phyloP scores from a whole-genome alignment of 2,329 filamentous ascomycete genomes.

The Colletotrichum truncatum region DNA sequence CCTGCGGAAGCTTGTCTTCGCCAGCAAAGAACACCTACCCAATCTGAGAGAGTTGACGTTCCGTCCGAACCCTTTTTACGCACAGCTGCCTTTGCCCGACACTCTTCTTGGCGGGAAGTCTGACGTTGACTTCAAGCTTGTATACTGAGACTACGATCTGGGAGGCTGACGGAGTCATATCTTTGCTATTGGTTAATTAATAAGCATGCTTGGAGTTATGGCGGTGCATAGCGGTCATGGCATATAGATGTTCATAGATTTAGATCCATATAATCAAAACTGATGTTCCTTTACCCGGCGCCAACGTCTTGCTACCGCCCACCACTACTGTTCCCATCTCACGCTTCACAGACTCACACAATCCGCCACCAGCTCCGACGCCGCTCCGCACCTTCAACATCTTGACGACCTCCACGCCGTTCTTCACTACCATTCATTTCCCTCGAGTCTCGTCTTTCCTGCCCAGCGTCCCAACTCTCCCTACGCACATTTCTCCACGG shows the following conservation, averaged over 20 bases:
- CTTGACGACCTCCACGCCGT: background rate
- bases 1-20: conserved; percentile 41
- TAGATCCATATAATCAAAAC: background rate
- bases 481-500: background rate
- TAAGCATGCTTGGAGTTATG: background rate
- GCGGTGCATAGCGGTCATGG: background rate
- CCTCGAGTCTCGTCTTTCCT: background rate
- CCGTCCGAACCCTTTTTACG: conserved; percentile 24
- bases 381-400: background rate
- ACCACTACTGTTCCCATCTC: no score
- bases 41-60: conserved; percentile 24
- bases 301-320: background rate
- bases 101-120: conserved; percentile 1
- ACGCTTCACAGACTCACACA: background rate
- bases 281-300: background rate
- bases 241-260: background rate
- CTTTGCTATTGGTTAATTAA: no score
- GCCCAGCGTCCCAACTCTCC: background rate
- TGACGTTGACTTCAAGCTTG: conserved; percentile 13
- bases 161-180: background rate
- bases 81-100: conserved; percentile 19
- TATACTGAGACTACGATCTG: background rate
- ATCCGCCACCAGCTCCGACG: conserved; percentile 5
- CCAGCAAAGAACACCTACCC: conserved; percentile 5
- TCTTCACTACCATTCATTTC: background rate